These are phyloP conservation scores for Croton laevigatus DNA, from an alignment of 441 rosid genomes.

Conservation along the genomic window DNA sequence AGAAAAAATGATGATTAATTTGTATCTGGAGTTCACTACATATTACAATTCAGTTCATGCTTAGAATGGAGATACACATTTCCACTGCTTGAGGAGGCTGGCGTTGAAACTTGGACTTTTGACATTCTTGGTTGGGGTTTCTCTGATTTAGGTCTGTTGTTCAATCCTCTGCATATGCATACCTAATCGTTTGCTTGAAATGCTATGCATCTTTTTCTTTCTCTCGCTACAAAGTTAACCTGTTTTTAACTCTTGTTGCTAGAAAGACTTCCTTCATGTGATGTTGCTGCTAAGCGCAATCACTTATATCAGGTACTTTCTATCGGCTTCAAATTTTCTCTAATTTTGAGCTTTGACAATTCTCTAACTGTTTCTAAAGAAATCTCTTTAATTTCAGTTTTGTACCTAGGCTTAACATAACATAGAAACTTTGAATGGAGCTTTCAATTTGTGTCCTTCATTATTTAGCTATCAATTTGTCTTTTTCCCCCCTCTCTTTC, in stretches of 20 bases:
- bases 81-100: constrained; percentile 85
- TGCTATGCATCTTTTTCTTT: neutral
- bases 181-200: neutral
- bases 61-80: constrained; percentile 89
- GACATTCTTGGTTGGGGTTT: constrained; percentile 98
- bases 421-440: neutral
- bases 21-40: constrained; percentile 21
- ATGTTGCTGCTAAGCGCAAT: constrained; percentile 65
- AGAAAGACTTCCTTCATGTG: constrained; percentile 62
- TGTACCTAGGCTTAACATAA: neutral
- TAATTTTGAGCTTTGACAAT: neutral
- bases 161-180: constrained; percentile 11
- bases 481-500: neutral
- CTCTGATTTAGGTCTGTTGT: constrained; percentile 72
- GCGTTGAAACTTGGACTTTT: constrained; percentile 84
- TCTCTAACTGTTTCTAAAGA: neutral
- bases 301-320: constrained; percentile 75
- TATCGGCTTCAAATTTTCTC: neutral
- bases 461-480: neutral
- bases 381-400: neutral
- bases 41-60: constrained; percentile 66
- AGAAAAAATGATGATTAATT: neutral
- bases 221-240: neutral
- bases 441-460: neutral
- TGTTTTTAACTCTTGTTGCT: constrained; percentile 8